Conservation (phyloP, 2,329 filamentous ascomycete genomes). For the Trichoderma sp. region DNA sequence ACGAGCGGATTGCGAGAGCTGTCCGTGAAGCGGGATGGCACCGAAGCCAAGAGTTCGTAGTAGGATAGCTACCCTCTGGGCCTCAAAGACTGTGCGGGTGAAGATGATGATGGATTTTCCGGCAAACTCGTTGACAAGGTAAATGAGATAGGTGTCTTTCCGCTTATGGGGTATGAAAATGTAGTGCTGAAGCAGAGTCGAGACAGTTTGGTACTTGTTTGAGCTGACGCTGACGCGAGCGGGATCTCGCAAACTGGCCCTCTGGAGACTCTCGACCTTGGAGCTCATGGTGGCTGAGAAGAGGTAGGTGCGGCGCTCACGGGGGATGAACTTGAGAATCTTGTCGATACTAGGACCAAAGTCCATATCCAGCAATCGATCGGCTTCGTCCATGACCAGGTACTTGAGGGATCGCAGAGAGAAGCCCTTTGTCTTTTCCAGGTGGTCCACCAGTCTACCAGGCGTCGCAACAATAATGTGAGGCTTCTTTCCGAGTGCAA, state of each 20-base stretch:
- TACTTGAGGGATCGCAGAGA: slow-evolving; percentile 80
- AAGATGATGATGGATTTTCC: slow-evolving; percentile 91
- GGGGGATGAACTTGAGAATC: slow-evolving; percentile 83
- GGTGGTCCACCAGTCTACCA: slow-evolving; percentile 83
- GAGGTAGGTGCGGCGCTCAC: slow-evolving; percentile 77
- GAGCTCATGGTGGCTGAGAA: slow-evolving; percentile 94
- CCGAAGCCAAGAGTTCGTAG: slow-evolving; percentile 83
- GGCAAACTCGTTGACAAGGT: slow-evolving; percentile 80
- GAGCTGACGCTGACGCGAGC: slow-evolving; percentile 78
- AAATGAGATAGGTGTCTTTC: slow-evolving; percentile 89
- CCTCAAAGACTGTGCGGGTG: slow-evolving; percentile 87
- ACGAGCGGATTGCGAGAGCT: slow-evolving; percentile 83
- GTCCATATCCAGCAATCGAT: slow-evolving; percentile 87
- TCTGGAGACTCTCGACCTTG: slow-evolving; percentile 89
- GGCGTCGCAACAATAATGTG: slow-evolving; percentile 93
- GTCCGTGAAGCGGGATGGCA: slow-evolving; percentile 90
- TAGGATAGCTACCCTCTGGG: slow-evolving; percentile 80
- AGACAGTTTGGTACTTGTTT: slow-evolving; percentile 88
- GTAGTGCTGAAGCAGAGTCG: slow-evolving; percentile 83
- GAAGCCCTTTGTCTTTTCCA: slow-evolving; percentile 97
- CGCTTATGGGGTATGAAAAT: slow-evolving; percentile 81
- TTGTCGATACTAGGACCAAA: slow-evolving; percentile 93
- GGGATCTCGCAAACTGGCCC: slow-evolving; percentile 83
- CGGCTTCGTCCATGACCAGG: slow-evolving; percentile 93
- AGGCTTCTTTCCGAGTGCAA: slow-evolving; percentile 92